Conservation (phyloP, 257 asterid genomes). For the Gentiana macrophylla region DNA sequence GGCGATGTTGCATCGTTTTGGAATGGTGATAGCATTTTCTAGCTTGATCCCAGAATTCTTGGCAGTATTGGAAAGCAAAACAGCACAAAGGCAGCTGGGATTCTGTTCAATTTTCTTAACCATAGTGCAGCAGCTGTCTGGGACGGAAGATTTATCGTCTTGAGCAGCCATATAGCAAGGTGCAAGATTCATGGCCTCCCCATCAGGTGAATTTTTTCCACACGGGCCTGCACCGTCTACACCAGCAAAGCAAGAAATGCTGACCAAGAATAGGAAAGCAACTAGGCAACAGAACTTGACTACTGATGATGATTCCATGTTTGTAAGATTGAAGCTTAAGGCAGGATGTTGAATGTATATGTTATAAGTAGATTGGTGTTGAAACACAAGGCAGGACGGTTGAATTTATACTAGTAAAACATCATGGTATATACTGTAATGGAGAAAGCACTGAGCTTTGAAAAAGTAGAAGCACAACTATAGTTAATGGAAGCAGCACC, state of each 20-base stretch:
- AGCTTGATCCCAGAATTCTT: conserved; percentile 35
- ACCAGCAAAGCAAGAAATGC: neutral
- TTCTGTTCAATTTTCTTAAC: conserved; percentile 29
- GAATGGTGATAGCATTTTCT: conserved; percentile 42
- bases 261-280: conserved; percentile 1
- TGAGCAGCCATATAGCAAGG: conserved; percentile 28
- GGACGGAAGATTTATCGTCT: conserved; percentile 18
- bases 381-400: neutral
- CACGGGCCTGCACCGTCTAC: conserved; percentile 12
- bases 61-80: conserved; percentile 42
- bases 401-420: neutral
- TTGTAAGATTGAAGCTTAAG: too few species aligned
- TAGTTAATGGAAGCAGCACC: neutral
- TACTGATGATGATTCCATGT: conserved; percentile 4
- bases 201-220: conserved; percentile 17
- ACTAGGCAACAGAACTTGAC: conserved; percentile 2
- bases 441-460: conserved; percentile 6
- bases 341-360: too few species aligned
- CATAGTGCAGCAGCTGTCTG: conserved; percentile 26
- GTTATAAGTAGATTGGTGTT: neutral
- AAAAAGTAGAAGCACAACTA: neutral
- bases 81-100: conserved; percentile 43
- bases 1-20: conserved; percentile 49
- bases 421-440: neutral
- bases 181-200: conserved; percentile 26